Evolutionary conservation across 495 filamentous ascomycete species (phyloP).

Genomic region (Parachaetomium inaequale): DNA sequence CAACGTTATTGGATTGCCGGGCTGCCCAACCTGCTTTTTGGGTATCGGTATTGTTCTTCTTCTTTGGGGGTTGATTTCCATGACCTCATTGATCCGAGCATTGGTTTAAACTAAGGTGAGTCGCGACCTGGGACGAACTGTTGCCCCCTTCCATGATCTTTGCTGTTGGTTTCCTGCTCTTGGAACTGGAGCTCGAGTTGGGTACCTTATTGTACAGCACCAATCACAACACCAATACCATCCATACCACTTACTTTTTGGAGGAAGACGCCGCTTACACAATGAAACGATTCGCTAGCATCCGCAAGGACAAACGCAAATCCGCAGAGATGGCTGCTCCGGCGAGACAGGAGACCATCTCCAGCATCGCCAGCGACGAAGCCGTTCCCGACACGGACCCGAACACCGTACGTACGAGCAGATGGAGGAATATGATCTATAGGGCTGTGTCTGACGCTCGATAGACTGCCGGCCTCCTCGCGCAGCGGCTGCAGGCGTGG

Average conservation of each 20-base stretch:
- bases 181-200: not conserved
- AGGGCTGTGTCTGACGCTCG: not conserved
- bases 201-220: not conserved
- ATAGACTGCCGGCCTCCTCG: constrained; percentile 70
- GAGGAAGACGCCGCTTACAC: not conserved
- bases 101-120: not conserved
- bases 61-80: not conserved
- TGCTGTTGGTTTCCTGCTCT: not conserved
- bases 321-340: not conserved
- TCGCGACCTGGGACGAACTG: constrained; percentile 3
- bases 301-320: constrained; percentile 14
- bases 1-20: not conserved
- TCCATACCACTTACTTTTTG: not conserved
- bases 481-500: constrained; percentile 86
- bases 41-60: no score
- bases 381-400: constrained; percentile 76
- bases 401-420: constrained; percentile 56
- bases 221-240: not conserved
- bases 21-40: constrained; percentile 5
- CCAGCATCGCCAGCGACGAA: constrained; percentile 50
- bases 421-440: not conserved
- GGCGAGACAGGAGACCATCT: constrained; percentile 52
- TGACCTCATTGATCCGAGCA: constrained; percentile 4
- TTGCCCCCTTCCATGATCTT: not conserved
- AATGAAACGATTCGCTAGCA: constrained; percentile 14